Percentiles rank a stretch among this genome's conserved stretches.
phyloP scores from a whole-genome alignment of 345 rosid species.

The Carallia pectinifolia region DNA sequence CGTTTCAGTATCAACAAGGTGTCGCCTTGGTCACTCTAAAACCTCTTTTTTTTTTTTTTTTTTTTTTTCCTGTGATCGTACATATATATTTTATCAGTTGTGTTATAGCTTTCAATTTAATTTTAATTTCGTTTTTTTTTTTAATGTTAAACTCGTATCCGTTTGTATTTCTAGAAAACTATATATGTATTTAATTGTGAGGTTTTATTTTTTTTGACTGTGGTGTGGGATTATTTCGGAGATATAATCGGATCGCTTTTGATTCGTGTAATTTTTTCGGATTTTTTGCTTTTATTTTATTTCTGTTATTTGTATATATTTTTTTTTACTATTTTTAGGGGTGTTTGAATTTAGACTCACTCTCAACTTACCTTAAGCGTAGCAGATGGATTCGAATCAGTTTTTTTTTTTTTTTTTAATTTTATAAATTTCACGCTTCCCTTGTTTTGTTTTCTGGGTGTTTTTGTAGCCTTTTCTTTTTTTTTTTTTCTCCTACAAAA shows the following conservation, averaged over 20 bases:
- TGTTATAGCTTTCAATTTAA: too few relatives aligned
- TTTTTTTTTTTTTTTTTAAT: slow-evolving; percentile 13
- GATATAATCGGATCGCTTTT: slow-evolving; percentile 57
- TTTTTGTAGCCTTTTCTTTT: too few relatives aligned
- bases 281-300: slow-evolving; percentile 1
- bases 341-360: slow-evolving; percentile 34
- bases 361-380: slow-evolving; percentile 29
- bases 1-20: too few relatives aligned
- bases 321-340: slow-evolving; percentile 26
- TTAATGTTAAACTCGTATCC: too few relatives aligned
- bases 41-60: too few relatives aligned
- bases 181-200: neutral
- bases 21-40: too few relatives aligned
- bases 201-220: slow-evolving; percentile 22
- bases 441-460: too few relatives aligned
- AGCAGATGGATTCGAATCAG: slow-evolving; percentile 36
- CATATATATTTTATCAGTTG: too few relatives aligned
- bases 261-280: slow-evolving; percentile 23
- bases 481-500: neutral
- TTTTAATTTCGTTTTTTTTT: too few relatives aligned
- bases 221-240: slow-evolving; percentile 30
- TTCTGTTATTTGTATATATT: neutral
- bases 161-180: too few relatives aligned
- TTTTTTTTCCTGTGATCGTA: too few relatives aligned
- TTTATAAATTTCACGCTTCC: neutral